Evolutionary conservation across 495 filamentous ascomycete species (phyloP).

Genomic region (Amniculicola lignicola): DNA sequence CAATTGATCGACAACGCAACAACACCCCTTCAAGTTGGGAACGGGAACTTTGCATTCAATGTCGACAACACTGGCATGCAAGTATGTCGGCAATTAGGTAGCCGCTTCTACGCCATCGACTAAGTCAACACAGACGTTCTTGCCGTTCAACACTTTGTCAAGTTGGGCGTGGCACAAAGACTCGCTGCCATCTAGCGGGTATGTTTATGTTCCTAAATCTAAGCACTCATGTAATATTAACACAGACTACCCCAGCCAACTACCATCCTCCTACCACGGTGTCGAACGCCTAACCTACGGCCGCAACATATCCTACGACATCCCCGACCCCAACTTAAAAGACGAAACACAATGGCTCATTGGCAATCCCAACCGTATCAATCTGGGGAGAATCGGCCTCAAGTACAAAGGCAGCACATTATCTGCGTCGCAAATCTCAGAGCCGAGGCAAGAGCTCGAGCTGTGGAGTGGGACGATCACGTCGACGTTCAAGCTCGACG

Average conservation of each 20-base stretch:
- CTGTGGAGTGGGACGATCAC: constrained; percentile 48
- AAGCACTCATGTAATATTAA: too few species aligned
- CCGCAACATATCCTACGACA: constrained; percentile 49
- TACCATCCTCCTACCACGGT: constrained; percentile 37
- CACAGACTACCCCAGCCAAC: constrained; percentile 1
- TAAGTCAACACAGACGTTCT: constrained; percentile 14
- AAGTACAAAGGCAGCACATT: constrained; percentile 43
- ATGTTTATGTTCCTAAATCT: too few species aligned
- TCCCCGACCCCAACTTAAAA: constrained; percentile 48
- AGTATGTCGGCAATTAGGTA: background rate
- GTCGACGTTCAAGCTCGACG: constrained; percentile 47
- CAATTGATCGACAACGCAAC: background rate
- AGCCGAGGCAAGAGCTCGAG: constrained; percentile 41
- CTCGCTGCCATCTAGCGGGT: constrained; percentile 38
- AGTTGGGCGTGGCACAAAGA: constrained; percentile 57
- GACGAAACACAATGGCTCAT: constrained; percentile 53
- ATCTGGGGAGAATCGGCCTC: constrained; percentile 49
- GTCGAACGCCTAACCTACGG: constrained; percentile 53
- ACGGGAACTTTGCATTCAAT: constrained; percentile 52
- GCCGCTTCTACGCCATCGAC: constrained; percentile 51
- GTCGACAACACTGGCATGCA: background rate
- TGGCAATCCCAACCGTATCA: constrained; percentile 50
- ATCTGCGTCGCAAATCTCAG: constrained; percentile 39
- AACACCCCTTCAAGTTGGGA: constrained; percentile 52
- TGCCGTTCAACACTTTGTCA: constrained; percentile 34